phyloP scores from a whole-genome alignment of 495 filamentous ascomycete genomes.

The Trichoderma asperelloides region DNA sequence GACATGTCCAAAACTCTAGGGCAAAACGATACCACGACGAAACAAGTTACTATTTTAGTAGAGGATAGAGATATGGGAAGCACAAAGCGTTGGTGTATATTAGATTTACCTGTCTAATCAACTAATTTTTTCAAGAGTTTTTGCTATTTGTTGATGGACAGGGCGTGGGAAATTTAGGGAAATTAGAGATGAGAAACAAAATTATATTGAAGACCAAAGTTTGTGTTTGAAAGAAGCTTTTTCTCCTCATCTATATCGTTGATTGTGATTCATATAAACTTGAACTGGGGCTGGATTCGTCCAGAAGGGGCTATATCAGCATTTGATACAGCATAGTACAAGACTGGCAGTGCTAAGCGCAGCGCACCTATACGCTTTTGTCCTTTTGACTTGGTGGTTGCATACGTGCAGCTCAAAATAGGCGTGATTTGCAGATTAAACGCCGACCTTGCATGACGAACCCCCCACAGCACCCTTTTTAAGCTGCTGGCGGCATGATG shows the following conservation, averaged over 20 bases:
- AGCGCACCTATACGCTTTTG: no score
- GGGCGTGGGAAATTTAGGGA: no score
- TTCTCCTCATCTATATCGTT: no score
- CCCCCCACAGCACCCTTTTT: not conserved
- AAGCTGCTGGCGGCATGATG: not conserved
- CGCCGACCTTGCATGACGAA: not conserved
- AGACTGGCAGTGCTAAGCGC: no score
- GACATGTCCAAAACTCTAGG: not conserved
- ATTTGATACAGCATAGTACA: no score
- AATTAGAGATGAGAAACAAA: no score
- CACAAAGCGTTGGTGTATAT: constrained; percentile 5
- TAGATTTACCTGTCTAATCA: not conserved
- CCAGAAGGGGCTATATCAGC: no score
- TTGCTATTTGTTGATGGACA: no score
- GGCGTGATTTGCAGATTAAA: not conserved
- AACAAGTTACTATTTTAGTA: not conserved
- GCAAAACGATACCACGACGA: constrained; percentile 4
- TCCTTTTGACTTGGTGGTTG: not conserved
- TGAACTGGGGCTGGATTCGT: no score
- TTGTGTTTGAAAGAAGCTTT: no score
- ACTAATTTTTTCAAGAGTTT: not conserved
- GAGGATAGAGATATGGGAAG: constrained; percentile 3
- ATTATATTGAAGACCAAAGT: no score
- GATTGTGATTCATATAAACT: no score
- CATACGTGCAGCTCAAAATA: not conserved